Percentiles rank a stretch among this genome's conserved stretches.
Evolutionary conservation across 257 asterid genomes (phyloP).

Genomic region (Buddleja alternifolia): DNA sequence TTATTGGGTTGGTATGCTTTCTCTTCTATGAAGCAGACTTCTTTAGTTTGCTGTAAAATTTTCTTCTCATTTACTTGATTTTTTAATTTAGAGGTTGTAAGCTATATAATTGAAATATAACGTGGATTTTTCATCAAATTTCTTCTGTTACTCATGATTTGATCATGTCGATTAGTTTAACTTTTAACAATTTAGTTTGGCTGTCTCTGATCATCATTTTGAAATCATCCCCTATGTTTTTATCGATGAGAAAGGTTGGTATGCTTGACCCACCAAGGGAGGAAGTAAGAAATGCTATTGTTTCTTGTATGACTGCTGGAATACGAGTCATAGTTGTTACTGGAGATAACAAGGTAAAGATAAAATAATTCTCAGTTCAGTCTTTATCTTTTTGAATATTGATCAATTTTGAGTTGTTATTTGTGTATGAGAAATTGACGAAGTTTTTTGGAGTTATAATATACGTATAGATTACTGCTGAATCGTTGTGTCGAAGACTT

Average conservation of each 20-base stretch:
- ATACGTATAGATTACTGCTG: conserved; percentile 75
- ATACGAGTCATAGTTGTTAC: conserved; percentile 98
- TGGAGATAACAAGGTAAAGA: conserved; percentile 94
- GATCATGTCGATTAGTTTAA: conserved; percentile 21
- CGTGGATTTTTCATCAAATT: conserved; percentile 10
- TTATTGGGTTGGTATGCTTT: conserved; percentile 99
- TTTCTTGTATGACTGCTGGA: conserved; percentile 98
- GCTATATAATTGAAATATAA: background rate
- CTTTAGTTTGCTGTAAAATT: conserved; percentile 20
- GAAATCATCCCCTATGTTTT: conserved; percentile 20
- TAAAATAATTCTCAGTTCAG: conserved; percentile 11
- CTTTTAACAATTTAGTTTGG: conserved; percentile 10
- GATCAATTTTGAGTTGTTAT: conserved; percentile 22
- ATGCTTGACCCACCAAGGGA: conserved; percentile 99
- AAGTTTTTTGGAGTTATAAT: conserved; percentile 29
- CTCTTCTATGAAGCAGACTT: conserved; percentile 45
- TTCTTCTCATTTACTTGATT: conserved; percentile 24
- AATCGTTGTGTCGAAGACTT: conserved; percentile 85
- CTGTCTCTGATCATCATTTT: conserved; percentile 20
- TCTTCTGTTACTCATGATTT: conserved; percentile 21
- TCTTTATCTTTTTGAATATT: conserved; percentile 13
- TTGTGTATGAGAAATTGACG: conserved; percentile 2
- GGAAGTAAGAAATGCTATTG: conserved; percentile 90
- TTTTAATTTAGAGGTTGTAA: conserved; percentile 19
- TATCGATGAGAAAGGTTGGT: conserved; percentile 69